Conservation (phyloP, 352 stramenopile genomes). For the Globisporangium megalacanthum region DNA sequence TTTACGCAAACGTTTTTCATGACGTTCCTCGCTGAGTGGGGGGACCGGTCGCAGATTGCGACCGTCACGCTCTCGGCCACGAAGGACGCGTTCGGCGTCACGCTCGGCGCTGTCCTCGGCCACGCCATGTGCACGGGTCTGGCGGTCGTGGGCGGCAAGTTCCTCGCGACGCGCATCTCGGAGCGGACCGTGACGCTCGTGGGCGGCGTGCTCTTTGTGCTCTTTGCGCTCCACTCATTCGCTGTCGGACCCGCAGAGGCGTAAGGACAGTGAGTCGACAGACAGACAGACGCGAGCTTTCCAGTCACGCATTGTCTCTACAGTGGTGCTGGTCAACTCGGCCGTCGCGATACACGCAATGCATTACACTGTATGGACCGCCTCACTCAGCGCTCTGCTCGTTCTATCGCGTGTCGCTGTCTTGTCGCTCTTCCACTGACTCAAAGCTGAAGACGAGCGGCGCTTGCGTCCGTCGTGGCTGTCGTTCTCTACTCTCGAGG, state of each 20-base stretch:
- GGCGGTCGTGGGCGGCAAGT: conserved; percentile 95
- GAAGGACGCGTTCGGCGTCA: conserved; percentile 95
- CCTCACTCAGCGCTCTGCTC: too few relatives aligned
- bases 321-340: too few relatives aligned
- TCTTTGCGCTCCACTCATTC: conserved; percentile 97
- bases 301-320: too few relatives aligned
- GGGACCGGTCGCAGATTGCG: conserved; percentile 97
- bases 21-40: conserved; percentile 99
- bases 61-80: conserved; percentile 97
- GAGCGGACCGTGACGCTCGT: conserved; percentile 96
- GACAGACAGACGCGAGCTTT: too few relatives aligned
- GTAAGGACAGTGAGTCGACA: conserved; percentile 2
- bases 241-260: conserved; percentile 70
- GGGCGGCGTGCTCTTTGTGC: conserved; percentile 95
- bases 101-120: conserved; percentile 93
- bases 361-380: too few relatives aligned
- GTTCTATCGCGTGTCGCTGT: conserved; percentile 1
- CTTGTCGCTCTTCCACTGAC: conserved; percentile 23
- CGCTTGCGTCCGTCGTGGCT: neutral
- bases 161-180: conserved; percentile 96
- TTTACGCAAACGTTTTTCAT: conserved; percentile 95
- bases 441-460: conserved; percentile 47
- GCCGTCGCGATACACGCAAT: too few relatives aligned
- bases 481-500: neutral
- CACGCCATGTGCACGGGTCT: conserved; percentile 98